These are phyloP conservation scores for Mrakia gelida DNA, from an alignment of 768 basidiomycete genomes.

Conservation along the genomic window DNA sequence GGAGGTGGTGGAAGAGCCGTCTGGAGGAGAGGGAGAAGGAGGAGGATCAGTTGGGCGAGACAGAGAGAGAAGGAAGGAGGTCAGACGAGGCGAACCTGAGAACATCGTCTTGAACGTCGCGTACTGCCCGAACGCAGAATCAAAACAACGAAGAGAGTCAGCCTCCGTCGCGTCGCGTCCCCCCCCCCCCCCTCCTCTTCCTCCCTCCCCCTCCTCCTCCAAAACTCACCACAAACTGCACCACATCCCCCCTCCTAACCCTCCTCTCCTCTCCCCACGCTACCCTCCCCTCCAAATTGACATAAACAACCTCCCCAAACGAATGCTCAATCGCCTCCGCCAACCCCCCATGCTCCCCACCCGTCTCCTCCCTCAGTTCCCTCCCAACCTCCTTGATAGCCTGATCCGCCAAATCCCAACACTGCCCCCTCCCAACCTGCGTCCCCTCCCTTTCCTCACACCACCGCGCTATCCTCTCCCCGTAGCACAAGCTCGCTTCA, in stretches of 20 bases:
- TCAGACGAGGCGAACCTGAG: background rate
- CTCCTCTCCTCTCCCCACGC: constrained; percentile 4
- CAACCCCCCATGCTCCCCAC: background rate
- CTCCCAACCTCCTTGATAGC: constrained; percentile 18
- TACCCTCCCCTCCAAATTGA: constrained; percentile 1
- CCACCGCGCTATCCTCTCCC: constrained; percentile 13
- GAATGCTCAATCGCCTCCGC: constrained; percentile 8
- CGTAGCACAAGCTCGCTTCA: background rate
- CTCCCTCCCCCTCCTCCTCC: background rate
- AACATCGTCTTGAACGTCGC: constrained; percentile 15
- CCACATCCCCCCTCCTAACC: constrained; percentile 13
- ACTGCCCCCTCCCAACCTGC: constrained; percentile 15
- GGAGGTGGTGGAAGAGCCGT: constrained; percentile 2
- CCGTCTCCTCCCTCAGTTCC: background rate
- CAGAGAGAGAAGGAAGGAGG: background rate
- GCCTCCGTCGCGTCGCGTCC: background rate
- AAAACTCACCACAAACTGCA: constrained; percentile 22
- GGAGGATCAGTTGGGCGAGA: background rate
- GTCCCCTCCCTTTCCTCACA: constrained; percentile 5
- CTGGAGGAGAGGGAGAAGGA: background rate
- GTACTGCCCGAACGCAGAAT: background rate
- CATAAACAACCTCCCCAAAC: constrained; percentile 18
- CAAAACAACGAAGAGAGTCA: background rate
- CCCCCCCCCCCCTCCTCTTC: background rate
- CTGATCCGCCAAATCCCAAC: constrained; percentile 22